phyloP scores from a whole-genome alignment of 768 basidiomycete genomes.

The Ephemerocybe angulata region DNA sequence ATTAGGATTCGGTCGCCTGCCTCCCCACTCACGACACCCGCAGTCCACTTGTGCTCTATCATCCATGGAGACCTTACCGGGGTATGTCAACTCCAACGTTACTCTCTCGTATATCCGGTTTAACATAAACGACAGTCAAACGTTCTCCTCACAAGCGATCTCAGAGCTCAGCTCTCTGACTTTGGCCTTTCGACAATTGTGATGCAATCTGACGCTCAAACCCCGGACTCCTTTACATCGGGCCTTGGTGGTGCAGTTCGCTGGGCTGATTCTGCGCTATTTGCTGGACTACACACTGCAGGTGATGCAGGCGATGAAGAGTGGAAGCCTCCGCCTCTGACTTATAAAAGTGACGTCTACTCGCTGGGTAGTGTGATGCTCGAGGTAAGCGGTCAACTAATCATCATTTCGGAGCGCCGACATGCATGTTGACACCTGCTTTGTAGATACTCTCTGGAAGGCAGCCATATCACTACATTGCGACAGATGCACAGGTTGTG shows the following conservation, averaged over 20 bases:
- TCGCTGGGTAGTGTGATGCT: slow-evolving; percentile 44
- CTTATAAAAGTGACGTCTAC: slow-evolving; percentile 41
- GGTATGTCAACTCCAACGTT: too few relatives aligned
- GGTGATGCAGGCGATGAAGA: slow-evolving; percentile 28
- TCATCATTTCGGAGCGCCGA: too few relatives aligned
- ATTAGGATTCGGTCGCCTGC: not conserved
- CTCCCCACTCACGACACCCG: not conserved
- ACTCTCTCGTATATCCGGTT: too few relatives aligned
- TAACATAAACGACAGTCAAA: slow-evolving; percentile 34
- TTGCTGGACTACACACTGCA: slow-evolving; percentile 13
- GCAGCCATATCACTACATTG: slow-evolving; percentile 40
- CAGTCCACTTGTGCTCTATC: slow-evolving; percentile 36
- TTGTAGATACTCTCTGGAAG: slow-evolving; percentile 36
- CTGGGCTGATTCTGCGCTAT: slow-evolving; percentile 45
- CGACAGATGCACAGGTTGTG: slow-evolving; percentile 36
- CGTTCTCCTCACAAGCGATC: slow-evolving; percentile 39
- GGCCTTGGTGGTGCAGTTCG: slow-evolving; percentile 43
- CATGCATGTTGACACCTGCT: not conserved
- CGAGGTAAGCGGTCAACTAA: too few relatives aligned
- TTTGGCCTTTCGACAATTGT: slow-evolving; percentile 44
- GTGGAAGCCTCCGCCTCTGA: slow-evolving; percentile 17
- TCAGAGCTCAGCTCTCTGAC: slow-evolving; percentile 41
- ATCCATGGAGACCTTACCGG: slow-evolving; percentile 44
- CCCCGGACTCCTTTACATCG: slow-evolving; percentile 28
- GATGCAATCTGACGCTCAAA: slow-evolving; percentile 27